Conservation (phyloP, 192 early-diverging fungal genomes). For the Pilaira anomala region DNA sequence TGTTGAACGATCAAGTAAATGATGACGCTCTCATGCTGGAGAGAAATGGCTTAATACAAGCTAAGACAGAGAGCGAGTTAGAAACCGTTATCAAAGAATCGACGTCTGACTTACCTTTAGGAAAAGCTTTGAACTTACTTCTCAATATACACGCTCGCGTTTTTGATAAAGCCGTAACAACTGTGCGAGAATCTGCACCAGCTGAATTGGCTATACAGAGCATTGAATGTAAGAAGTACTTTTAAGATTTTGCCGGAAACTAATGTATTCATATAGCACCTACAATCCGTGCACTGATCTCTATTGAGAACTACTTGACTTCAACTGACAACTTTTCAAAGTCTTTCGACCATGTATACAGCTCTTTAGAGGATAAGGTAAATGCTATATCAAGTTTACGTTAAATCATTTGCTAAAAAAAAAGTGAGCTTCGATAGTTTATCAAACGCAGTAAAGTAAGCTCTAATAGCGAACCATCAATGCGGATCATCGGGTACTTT, state of each 20-base stretch:
- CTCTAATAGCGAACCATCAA: background rate
- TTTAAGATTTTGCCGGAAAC: background rate
- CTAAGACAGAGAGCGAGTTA: too few relatives aligned
- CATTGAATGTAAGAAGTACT: background rate
- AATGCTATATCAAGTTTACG: background rate
- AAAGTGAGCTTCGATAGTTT: background rate
- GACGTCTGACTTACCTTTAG: background rate
- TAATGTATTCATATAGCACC: background rate
- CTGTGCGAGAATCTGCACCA: background rate
- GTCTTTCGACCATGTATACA: background rate
- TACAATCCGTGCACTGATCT: background rate
- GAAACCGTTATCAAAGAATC: too few relatives aligned
- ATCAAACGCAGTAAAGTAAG: background rate
- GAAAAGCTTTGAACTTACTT: background rate
- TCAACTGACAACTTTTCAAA: background rate
- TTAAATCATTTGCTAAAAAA: background rate
- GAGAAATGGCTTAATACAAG: too few relatives aligned
- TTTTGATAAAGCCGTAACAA: background rate
- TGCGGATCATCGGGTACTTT: conserved; percentile 2
- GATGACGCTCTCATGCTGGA: background rate
- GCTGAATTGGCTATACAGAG: background rate
- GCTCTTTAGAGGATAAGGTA: background rate
- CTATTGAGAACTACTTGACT: background rate
- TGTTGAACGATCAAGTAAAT: background rate
- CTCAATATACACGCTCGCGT: background rate